Evolutionary conservation across 768 basidiomycete species (phyloP).

Genomic region (Xerocomus potaroensis): DNA sequence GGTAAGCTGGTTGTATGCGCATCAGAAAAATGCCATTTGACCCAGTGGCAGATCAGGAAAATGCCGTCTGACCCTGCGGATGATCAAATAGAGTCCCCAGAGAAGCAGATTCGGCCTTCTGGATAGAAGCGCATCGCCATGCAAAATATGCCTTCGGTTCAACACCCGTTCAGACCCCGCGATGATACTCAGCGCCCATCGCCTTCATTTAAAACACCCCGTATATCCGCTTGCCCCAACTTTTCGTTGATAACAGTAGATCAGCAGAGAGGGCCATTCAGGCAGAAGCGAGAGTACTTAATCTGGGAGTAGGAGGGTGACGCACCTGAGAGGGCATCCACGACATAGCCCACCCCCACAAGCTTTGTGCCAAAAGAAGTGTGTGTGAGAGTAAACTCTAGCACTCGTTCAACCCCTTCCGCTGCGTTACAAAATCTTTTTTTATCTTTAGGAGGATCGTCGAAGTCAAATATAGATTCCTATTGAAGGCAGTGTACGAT

Average conservation of each 20-base stretch:
- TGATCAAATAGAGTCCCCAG: too few relatives aligned
- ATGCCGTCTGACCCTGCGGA: too few relatives aligned
- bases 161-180: slow-evolving; percentile 28
- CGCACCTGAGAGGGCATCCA: too few relatives aligned
- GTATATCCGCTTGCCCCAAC: not conserved
- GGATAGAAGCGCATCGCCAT: slow-evolving; percentile 44
- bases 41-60: not conserved
- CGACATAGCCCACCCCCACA: too few relatives aligned
- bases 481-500: too few relatives aligned
- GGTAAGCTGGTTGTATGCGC: slow-evolving; percentile 38
- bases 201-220: not conserved
- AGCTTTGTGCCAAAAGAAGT: slow-evolving; percentile 65
- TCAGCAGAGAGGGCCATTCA: too few relatives aligned
- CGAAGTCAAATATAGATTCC: too few relatives aligned
- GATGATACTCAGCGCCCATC: slow-evolving; percentile 23
- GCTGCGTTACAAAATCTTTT: slow-evolving; percentile 6
- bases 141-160: slow-evolving; percentile 55
- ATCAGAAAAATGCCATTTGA: not conserved
- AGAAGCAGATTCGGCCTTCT: slow-evolving; percentile 57
- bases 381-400: slow-evolving; percentile 46
- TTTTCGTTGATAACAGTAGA: slow-evolving; percentile 32
- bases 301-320: too few relatives aligned
- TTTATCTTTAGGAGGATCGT: too few relatives aligned
- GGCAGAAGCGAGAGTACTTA: too few relatives aligned
- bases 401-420: slow-evolving; percentile 51